phyloP scores from a whole-genome alignment of 2,329 filamentous ascomycete genomes.

The Pseudocercospora musae region DNA sequence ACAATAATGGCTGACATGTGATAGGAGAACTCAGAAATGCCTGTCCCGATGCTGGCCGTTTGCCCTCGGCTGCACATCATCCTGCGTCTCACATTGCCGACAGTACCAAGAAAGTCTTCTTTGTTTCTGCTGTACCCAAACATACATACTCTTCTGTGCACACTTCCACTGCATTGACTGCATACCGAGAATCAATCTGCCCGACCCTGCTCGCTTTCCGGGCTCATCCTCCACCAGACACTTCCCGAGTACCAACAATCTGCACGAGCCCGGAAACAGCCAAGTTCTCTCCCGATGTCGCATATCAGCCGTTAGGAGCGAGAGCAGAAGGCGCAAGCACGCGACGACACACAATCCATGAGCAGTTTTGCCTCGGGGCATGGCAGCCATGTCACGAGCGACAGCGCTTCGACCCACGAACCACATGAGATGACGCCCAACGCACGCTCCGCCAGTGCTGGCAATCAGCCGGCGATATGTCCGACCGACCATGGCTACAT shows the following conservation, averaged over 20 bases:
- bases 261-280: conserved; percentile 8
- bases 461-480: conserved; percentile 42
- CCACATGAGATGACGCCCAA: conserved; percentile 38
- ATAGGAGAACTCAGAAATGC: neutral
- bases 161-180: neutral
- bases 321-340: conserved; percentile 6
- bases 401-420: conserved; percentile 28
- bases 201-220: neutral
- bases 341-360: conserved; percentile 23
- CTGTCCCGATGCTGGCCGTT: neutral
- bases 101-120: neutral
- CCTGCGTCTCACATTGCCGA: neutral
- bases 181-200: neutral
- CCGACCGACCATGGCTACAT: conserved; percentile 53
- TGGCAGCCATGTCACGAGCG: conserved; percentile 26
- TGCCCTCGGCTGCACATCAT: neutral
- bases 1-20: neutral
- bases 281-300: conserved; percentile 15
- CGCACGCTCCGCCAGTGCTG: conserved; percentile 18
- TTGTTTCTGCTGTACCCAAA: neutral
- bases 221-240: neutral
- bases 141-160: neutral
- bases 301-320: conserved; percentile 7
- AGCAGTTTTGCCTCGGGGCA: conserved; percentile 27
- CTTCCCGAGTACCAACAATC: neutral